Base-by-base conservation (phyloP, 179 eudicot species). In the Drosera spatulata region DNA sequence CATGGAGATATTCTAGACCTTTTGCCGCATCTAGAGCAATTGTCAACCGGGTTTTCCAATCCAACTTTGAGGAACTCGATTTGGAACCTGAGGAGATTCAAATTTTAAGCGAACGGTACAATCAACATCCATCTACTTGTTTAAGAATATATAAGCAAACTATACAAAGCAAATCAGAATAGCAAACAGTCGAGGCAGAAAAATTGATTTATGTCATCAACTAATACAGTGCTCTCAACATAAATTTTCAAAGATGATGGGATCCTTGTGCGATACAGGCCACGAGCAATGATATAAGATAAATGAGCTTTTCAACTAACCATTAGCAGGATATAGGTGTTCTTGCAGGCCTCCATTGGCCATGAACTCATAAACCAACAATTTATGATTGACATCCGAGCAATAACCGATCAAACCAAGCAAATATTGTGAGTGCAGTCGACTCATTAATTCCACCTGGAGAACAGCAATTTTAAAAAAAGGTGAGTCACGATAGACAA, bases 11-110 rank as follows among this genome's bases (percentile, higher is more conserved):
- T 64, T 87, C 97, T 75, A 91, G 78, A 39, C 97, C 97, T 71
- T 88, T 91, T 45, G 97, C 97, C 57, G 96, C 96, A 75, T 91
- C 95, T 67, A 91, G 67, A 70, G 96, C 97, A 68, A 91, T 82
- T 67, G 75, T 73, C 66, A 91, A 46, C 56, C 96, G 82, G 53
- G 72, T 83, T 68, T 83, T 88, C 97, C 96, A 91, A 55, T 82
- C 79, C 73, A 91, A 72, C 56, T 75, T 79, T 10, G 82, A 76
- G 50, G 77, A 47, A 63, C 71, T 64, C 10, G 63, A 55, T 67
- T 70, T 75, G 49, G 82, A 82, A 72, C 85, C 96, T 87, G 74
- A 13, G 49, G 37, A 50, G 3, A 61, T 14, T 43, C 22, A 60
- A 55, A 22, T 22, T 22, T 22, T 13, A 60, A 55, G 6, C 43